Evolutionary conservation across 306 rosid genomes (phyloP).

Genomic region (Luffa acutangula): DNA sequence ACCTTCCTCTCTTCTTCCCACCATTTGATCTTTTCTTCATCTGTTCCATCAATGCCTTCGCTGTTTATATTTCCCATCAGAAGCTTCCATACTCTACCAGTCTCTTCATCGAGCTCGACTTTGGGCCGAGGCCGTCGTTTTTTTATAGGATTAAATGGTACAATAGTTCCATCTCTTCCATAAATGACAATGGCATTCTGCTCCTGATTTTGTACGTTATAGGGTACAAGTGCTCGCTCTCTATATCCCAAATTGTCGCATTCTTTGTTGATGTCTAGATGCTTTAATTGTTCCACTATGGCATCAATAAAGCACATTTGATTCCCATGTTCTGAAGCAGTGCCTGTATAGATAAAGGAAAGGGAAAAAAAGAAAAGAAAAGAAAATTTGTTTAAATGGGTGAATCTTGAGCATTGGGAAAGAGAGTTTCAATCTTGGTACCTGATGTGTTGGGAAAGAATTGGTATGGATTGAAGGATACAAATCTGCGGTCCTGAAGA

Average conservation of each 20-base stretch:
- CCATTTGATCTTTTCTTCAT: constrained; percentile 78
- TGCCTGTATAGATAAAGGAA: constrained; percentile 29
- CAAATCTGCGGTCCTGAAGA: constrained; percentile 19
- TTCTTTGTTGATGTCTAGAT: constrained; percentile 46
- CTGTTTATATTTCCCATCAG: constrained; percentile 73
- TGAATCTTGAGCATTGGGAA: neutral
- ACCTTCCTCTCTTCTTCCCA: constrained; percentile 97
- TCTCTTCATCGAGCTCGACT: constrained; percentile 90
- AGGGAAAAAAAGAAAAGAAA: constrained; percentile 16
- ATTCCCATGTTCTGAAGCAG: constrained; percentile 14
- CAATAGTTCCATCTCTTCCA: constrained; percentile 40
- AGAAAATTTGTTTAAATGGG: neutral
- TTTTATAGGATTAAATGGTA: constrained; percentile 51
- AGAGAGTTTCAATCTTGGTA: constrained; percentile 17
- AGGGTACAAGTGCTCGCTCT: constrained; percentile 44
- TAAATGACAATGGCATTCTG: constrained; percentile 34
- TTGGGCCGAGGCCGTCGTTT: constrained; percentile 71
- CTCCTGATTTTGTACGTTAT: constrained; percentile 25
- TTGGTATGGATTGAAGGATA: constrained; percentile 20
- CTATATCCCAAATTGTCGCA: constrained; percentile 23
- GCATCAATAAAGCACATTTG: constrained; percentile 24
- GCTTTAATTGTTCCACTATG: constrained; percentile 40
- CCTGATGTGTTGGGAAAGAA: constrained; percentile 33
- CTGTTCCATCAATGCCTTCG: constrained; percentile 82
- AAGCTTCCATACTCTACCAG: constrained; percentile 92